Conservation (phyloP, 2,329 filamentous ascomycete species). For the Stachybotrys elegans region DNA sequence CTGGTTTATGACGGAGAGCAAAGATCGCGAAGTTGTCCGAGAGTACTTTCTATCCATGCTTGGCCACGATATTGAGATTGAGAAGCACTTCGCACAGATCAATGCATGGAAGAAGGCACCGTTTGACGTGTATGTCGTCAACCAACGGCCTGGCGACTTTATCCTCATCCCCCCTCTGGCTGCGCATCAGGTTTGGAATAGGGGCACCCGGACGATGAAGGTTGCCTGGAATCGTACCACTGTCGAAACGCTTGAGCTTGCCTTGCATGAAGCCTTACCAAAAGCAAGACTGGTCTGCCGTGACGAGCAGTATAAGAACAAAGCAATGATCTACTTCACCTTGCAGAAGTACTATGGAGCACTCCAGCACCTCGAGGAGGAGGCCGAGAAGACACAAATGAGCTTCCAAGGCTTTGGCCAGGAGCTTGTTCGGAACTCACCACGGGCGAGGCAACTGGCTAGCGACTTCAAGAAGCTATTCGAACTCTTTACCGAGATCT, state of each 20-base stretch:
- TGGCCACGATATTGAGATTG: slow-evolving; percentile 94
- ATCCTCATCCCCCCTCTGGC: slow-evolving; percentile 90
- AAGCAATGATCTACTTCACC: slow-evolving; percentile 88
- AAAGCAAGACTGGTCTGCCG: slow-evolving; percentile 88
- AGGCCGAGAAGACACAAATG: slow-evolving; percentile 38
- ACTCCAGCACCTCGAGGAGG: slow-evolving; percentile 49
- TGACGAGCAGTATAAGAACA: slow-evolving; percentile 98
- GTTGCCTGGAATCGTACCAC: slow-evolving; percentile 97
- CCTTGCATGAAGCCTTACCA: slow-evolving; percentile 79
- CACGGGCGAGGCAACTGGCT: slow-evolving; percentile 62
- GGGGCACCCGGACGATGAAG: slow-evolving; percentile 93
- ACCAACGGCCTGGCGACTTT: slow-evolving; percentile 86
- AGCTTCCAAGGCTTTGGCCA: slow-evolving; percentile 43
- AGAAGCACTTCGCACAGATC: slow-evolving; percentile 93
- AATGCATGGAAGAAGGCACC: slow-evolving; percentile 94
- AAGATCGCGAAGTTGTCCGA: slow-evolving; percentile 82
- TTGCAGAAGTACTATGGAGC: slow-evolving; percentile 71
- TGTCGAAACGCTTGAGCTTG: slow-evolving; percentile 82
- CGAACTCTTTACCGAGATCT: slow-evolving; percentile 67
- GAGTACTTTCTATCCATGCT: slow-evolving; percentile 93
- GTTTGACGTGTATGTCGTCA: slow-evolving; percentile 87
- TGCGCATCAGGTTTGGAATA: slow-evolving; percentile 97
- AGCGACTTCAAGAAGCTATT: slow-evolving; percentile 82
- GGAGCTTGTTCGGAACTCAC: slow-evolving; percentile 34
- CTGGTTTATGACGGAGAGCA: slow-evolving; percentile 98